phyloP scores from a whole-genome alignment of 2,329 filamentous ascomycete genomes.

The Acephala macrosclerotiorum region DNA sequence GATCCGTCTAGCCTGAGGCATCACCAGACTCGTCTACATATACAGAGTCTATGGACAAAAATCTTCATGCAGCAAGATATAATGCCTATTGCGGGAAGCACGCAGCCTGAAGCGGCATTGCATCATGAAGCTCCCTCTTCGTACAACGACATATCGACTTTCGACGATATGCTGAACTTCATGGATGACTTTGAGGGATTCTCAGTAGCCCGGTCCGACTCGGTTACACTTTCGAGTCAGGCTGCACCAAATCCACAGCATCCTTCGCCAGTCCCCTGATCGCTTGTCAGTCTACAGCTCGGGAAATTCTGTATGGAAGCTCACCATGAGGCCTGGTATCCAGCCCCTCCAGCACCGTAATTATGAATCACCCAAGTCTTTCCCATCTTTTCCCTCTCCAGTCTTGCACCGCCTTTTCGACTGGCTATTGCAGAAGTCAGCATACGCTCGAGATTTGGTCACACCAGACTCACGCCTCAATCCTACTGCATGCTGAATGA shows the following conservation, averaged over 20 bases:
- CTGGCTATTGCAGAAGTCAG: conserved; percentile 29
- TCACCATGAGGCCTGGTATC: conserved; percentile 50
- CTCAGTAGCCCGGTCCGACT: neutral
- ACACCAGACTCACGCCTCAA: conserved; percentile 43
- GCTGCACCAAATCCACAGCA: conserved; percentile 32
- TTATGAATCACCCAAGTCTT: conserved; percentile 47
- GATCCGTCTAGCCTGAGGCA: conserved; percentile 3
- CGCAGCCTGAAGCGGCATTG: neutral
- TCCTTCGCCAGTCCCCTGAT: conserved; percentile 36
- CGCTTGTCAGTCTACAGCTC: neutral
- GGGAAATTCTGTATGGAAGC: neutral
- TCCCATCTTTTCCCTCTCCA: conserved; percentile 42
- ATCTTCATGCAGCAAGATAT: conserved; percentile 5
- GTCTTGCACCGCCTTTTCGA: conserved; percentile 43
- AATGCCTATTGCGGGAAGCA: neutral
- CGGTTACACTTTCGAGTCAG: conserved; percentile 19
- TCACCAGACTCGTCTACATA: conserved; percentile 2
- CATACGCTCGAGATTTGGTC: neutral
- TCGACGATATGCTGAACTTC: neutral
- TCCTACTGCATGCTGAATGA: conserved; percentile 46
- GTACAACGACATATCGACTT: neutral
- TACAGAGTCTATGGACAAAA: conserved; percentile 7
- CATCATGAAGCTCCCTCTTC: neutral
- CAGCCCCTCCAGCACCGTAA: conserved; percentile 55
- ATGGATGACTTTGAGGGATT: conserved; percentile 2